phyloP scores from a whole-genome alignment of 148 eudicot species.

The Polygonum aviculare region DNA sequence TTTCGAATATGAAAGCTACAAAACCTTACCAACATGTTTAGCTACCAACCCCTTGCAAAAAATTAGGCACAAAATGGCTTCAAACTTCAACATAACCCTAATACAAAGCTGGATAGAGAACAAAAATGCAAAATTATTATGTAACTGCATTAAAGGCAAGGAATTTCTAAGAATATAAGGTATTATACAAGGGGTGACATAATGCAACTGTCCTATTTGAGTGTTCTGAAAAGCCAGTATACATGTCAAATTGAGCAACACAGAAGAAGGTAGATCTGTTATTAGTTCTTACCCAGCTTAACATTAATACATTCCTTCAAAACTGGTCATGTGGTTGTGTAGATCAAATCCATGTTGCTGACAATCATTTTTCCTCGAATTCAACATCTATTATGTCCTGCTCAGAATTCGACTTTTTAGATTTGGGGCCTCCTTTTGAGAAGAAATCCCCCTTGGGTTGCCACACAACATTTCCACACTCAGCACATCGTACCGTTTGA shows the following conservation, averaged over 20 bases:
- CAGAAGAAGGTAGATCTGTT: not conserved
- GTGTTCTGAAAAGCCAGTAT: slow-evolving; percentile 3
- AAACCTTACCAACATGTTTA: too few relatives aligned
- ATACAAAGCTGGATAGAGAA: not conserved
- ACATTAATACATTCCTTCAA: not conserved
- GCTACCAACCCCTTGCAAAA: too few relatives aligned
- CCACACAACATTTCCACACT: slow-evolving; percentile 84
- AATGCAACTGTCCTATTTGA: not conserved
- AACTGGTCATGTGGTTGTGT: not conserved
- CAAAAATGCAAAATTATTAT: not conserved
- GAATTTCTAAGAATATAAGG: not conserved
- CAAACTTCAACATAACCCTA: too few relatives aligned
- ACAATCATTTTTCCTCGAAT: slow-evolving; percentile 60
- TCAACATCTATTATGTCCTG: slow-evolving; percentile 84
- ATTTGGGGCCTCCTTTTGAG: slow-evolving; percentile 46
- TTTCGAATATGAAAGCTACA: too few relatives aligned
- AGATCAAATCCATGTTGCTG: not conserved
- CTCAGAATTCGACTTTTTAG: slow-evolving; percentile 40
- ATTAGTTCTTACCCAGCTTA: not conserved
- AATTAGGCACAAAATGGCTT: too few relatives aligned
- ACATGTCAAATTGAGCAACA: not conserved
- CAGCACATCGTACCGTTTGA: slow-evolving; percentile 58
- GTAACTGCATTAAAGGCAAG: not conserved
- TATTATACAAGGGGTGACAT: not conserved
- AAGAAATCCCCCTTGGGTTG: slow-evolving; percentile 71